phyloP scores from a whole-genome alignment of 148 eudicot species.

The Pharnaceum exiguum region DNA sequence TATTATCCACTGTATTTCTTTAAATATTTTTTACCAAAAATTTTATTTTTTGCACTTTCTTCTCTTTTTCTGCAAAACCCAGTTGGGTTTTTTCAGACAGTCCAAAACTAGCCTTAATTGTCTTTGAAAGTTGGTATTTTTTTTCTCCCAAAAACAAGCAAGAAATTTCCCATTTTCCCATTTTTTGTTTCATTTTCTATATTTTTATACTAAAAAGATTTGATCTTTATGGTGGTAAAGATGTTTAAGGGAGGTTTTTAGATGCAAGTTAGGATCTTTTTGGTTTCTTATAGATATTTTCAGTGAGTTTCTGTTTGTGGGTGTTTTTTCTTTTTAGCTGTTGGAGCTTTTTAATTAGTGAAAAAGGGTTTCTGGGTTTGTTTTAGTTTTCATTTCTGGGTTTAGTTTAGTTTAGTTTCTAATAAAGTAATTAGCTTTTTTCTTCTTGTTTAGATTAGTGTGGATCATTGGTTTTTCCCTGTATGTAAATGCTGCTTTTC shows the following conservation, averaged over 20 bases:
- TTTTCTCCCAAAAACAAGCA: constrained; percentile 24
- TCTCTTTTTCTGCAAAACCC: constrained; percentile 65
- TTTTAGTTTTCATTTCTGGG: constrained; percentile 12
- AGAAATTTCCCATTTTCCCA: constrained; percentile 9
- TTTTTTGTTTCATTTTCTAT: constrained; percentile 17
- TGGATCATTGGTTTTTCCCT: constrained; percentile 13
- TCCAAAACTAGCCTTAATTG: constrained; percentile 19
- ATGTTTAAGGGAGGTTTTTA: constrained; percentile 8
- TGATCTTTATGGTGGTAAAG: constrained; percentile 25
- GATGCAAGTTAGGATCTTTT: constrained; percentile 28
- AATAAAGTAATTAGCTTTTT: no score
- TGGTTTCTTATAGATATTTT: no score
- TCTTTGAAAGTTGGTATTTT: constrained; percentile 24
- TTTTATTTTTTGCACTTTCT: constrained; percentile 36
- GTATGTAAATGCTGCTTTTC: constrained; percentile 17
- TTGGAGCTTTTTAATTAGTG: constrained; percentile 22
- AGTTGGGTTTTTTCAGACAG: constrained; percentile 39
- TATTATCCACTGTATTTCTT: constrained; percentile 38
- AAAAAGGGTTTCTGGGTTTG: constrained; percentile 12
- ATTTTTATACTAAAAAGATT: constrained; percentile 16
- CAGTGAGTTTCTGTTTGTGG: no score
- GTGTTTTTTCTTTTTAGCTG: no score
- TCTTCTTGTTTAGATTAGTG: neutral
- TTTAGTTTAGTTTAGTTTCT: constrained; percentile 10
- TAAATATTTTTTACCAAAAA: constrained; percentile 28